Base-by-base conservation (phyloP, 2,329 filamentous ascomycete species). In the Bipolaris bicolor region DNA sequence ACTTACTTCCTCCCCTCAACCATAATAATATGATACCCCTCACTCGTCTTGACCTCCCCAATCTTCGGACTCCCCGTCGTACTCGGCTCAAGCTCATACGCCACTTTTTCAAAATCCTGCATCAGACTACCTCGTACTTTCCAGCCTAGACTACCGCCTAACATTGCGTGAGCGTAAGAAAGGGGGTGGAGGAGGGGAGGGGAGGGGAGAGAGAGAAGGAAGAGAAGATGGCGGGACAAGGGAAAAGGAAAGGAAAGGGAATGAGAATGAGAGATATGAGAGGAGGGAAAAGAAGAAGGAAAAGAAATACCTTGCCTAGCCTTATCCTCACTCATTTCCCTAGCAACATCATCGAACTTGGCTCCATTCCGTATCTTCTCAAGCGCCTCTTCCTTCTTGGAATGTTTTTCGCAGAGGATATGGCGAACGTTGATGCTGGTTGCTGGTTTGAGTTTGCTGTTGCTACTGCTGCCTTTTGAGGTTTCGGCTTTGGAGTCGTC, bases 11-110 rank as follows among this genome's bases (percentile, higher is more conserved):
- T 78, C 48, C 86, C 86, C 69, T 88, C 86, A 3, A 92, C 90
- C 87, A 92, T 91, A 63, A 93, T 86, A 62, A 93, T 86, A 74
- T 93, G 90, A 79, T 92, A 92, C 0, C 90, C 90, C 77, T 90
- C 88, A 1, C 80, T 82, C 1, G 90, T 92, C 81, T 90, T 92
- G 20, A 83, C 87, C 78, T 92, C 88, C 1, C 81, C 89, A 70
- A 84, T 83, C 70, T 87, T 88, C 1, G 90, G 88, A 57, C 78
- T 87, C 11, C 74, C 80, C 11, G 86, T 88, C 7, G 86, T 87
- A 69, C 88, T 91, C 1, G 84, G 78, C 65, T 89, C 86, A 34
- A 93, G 80, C 24, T 82, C 84, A 73, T 88, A 92, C 7, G 90
- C 90, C 9, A 90, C 84, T 59, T 87, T 86, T 69, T 90, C 90